Evolutionary conservation across 2,329 filamentous ascomycete species (phyloP).

Genomic region (Graphilbum sp.): DNA sequence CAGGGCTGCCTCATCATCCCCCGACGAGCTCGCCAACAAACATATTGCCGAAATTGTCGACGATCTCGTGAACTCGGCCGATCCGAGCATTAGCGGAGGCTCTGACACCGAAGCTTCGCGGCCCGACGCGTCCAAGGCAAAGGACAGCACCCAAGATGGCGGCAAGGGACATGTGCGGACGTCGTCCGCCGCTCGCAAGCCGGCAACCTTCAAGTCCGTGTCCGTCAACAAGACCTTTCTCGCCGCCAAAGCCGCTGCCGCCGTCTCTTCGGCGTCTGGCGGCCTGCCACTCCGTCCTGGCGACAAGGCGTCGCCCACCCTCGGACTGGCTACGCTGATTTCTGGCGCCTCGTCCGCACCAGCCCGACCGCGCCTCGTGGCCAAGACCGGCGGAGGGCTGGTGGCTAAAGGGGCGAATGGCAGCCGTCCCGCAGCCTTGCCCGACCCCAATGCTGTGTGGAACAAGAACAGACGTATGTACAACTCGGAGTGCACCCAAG

Average conservation of each 20-base stretch:
- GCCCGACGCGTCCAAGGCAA: constrained; percentile 33
- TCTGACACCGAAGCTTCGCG: constrained; percentile 63
- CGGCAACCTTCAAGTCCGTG: constrained; percentile 65
- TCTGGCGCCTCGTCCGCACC: constrained; percentile 21
- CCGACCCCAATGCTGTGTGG: constrained; percentile 65
- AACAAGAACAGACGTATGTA: constrained; percentile 72
- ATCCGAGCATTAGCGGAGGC: constrained; percentile 54
- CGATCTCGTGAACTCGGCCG: constrained; percentile 42
- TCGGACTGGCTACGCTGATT: constrained; percentile 24
- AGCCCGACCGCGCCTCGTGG: constrained; percentile 54
- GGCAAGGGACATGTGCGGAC: constrained; percentile 42
- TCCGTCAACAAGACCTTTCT: constrained; percentile 76
- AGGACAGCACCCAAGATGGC: constrained; percentile 20
- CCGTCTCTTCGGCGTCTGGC: constrained; percentile 19
- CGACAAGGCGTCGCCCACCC: constrained; percentile 31
- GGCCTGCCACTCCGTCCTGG: constrained; percentile 11
- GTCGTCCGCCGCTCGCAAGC: constrained; percentile 52
- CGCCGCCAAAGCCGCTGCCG: constrained; percentile 45
- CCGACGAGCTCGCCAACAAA: constrained; percentile 39
- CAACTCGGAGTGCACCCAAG: too few relatives aligned
- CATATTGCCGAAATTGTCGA: constrained; percentile 40
- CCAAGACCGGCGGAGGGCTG: constrained; percentile 48
- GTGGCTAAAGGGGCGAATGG: constrained; percentile 34
- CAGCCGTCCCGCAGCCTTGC: constrained; percentile 42
- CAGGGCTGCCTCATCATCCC: constrained; percentile 16